These are phyloP conservation scores for Monilinia aucupariae DNA, from an alignment of 2,329 filamentous ascomycete species.

Conservation along the genomic window DNA sequence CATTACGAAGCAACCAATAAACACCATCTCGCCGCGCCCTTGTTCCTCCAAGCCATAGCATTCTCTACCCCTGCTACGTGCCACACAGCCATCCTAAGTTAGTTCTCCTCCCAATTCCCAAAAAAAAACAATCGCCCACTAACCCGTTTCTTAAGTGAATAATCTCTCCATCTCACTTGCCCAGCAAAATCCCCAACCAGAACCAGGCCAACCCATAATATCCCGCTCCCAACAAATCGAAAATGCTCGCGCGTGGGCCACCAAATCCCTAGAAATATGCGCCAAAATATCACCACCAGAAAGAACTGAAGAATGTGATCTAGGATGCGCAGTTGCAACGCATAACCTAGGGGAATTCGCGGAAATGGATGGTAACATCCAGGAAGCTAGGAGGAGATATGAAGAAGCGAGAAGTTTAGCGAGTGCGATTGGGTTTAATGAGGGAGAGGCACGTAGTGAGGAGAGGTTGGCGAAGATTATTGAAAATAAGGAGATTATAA, in stretches of 20 bases:
- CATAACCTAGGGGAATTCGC: conserved; percentile 83
- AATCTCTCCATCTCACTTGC: conserved; percentile 71
- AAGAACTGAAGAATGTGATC: conserved; percentile 73
- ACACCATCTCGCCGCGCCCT: conserved; percentile 75
- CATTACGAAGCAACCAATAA: conserved; percentile 69
- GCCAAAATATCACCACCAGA: conserved; percentile 59
- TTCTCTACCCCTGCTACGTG: conserved; percentile 61
- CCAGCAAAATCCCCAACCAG: conserved; percentile 40
- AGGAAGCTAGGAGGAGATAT: conserved; percentile 63
- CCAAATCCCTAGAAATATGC: conserved; percentile 66
- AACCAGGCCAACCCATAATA: conserved; percentile 38
- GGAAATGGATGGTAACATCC: conserved; percentile 61
- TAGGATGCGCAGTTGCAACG: conserved; percentile 76
- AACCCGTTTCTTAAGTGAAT: conserved; percentile 53
- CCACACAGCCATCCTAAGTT: conserved; percentile 74
- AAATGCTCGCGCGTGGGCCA: conserved; percentile 71
- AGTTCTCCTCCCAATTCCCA: conserved; percentile 31
- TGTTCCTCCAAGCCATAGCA: conserved; percentile 79
- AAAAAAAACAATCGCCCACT: conserved; percentile 10
- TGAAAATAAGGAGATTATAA: not conserved
- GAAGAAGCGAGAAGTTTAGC: conserved; percentile 61
- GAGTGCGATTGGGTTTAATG: conserved; percentile 46
- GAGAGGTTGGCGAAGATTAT: conserved; percentile 41
- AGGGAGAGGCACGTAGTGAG: conserved; percentile 49
- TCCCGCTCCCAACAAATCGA: conserved; percentile 59